These are phyloP conservation scores for Aspergillus carbonarius DNA, from an alignment of 2,329 filamentous ascomycete species.

Conservation along the genomic window DNA sequence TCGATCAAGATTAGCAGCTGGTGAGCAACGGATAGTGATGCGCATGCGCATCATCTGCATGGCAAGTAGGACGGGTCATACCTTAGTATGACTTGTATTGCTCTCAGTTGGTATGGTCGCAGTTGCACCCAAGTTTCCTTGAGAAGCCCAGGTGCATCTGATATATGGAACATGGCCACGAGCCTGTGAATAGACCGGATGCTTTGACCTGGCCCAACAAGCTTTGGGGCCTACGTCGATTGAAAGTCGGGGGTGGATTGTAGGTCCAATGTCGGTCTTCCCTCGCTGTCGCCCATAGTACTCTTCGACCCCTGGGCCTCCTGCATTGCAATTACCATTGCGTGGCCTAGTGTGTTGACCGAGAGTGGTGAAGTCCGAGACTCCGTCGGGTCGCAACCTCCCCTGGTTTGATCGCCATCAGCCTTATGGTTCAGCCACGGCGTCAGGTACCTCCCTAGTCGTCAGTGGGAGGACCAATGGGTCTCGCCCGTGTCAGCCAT, in stretches of 20 bases:
- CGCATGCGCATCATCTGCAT: not conserved
- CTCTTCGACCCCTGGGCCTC: too few relatives aligned
- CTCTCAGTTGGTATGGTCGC: not conserved
- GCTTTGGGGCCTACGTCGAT: not conserved
- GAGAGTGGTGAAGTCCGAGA: not conserved
- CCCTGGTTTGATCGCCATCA: not conserved
- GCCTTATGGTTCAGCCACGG: conserved; percentile 1
- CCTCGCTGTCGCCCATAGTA: too few relatives aligned
- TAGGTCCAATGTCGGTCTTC: too few relatives aligned
- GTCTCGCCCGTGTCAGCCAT: not conserved
- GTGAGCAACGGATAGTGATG: not conserved
- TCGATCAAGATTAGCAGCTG: not conserved
- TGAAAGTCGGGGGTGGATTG: too few relatives aligned
- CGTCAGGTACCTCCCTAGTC: not conserved
- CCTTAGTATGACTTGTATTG: not conserved
- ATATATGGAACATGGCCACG: not conserved
- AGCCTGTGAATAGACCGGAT: not conserved
- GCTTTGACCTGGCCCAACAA: not conserved
- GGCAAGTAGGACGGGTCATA: not conserved
- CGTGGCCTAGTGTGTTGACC: not conserved
- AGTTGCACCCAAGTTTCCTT: not conserved
- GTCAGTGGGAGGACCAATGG: not conserved
- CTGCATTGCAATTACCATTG: not conserved
- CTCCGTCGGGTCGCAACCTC: not conserved
- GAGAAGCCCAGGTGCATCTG: not conserved